Conservation (phyloP, 2,329 filamentous ascomycete genomes). For the Diatrype stigma region DNA sequence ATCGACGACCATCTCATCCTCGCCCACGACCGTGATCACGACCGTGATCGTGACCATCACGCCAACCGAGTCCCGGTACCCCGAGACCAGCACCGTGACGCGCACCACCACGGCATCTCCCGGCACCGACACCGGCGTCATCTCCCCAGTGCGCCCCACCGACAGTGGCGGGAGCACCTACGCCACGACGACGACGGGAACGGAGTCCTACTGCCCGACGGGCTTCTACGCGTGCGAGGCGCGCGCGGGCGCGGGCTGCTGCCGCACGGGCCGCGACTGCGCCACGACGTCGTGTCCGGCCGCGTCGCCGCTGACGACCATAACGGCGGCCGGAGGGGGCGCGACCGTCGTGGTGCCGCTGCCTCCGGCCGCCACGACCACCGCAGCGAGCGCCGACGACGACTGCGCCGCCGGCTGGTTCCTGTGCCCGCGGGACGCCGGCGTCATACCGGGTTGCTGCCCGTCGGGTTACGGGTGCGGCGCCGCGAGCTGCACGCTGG, state of each 20-base stretch:
- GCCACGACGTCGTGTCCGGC: slow-evolving; percentile 73
- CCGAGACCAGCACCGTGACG: slow-evolving; percentile 29
- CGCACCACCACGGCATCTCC: slow-evolving; percentile 30
- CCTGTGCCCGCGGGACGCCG: slow-evolving; percentile 54
- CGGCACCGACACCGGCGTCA: slow-evolving; percentile 34
- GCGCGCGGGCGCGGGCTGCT: slow-evolving; percentile 78
- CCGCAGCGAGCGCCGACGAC: slow-evolving; percentile 11
- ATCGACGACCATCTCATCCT: slow-evolving; percentile 31
- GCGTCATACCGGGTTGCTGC: slow-evolving; percentile 77
- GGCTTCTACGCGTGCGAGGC: slow-evolving; percentile 91
- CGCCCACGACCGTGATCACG: slow-evolving; percentile 26
- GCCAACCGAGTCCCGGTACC: slow-evolving; percentile 24
- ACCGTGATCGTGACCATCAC: slow-evolving; percentile 41
- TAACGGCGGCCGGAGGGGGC: slow-evolving; percentile 64
- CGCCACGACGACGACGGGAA: slow-evolving; percentile 22
- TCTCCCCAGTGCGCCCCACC: slow-evolving; percentile 27
- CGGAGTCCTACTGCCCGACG: slow-evolving; percentile 67
- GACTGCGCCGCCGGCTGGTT: slow-evolving; percentile 78
- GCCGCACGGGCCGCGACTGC: slow-evolving; percentile 82
- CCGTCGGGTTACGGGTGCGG: slow-evolving; percentile 73
- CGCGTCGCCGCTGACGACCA: slow-evolving; percentile 52
- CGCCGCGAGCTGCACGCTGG: slow-evolving; percentile 63
- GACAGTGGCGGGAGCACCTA: slow-evolving; percentile 34
- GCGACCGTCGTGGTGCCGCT: slow-evolving; percentile 66
- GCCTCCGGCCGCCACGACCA: slow-evolving; percentile 29